phyloP scores from a whole-genome alignment of 352 stramenopile species.

The Phytophthora cactorum region DNA sequence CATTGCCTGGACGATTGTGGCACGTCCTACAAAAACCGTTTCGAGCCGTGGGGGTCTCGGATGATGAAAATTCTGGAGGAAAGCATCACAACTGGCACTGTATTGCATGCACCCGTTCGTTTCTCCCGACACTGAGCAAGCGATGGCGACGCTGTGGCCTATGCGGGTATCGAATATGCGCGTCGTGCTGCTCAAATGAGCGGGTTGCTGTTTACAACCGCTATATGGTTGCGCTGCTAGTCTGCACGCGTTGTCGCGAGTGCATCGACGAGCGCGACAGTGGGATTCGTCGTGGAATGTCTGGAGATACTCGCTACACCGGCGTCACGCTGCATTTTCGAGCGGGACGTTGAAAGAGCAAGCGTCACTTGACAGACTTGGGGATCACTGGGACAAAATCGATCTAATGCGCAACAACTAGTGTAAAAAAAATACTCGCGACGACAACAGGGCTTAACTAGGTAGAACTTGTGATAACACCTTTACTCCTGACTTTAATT shows the following conservation, averaged over 20 bases:
- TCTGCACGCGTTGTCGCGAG: constrained; percentile 37
- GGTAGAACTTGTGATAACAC: too few species aligned
- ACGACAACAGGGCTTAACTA: too few species aligned
- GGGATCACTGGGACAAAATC: too few species aligned
- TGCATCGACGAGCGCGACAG: constrained; percentile 33
- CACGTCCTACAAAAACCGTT: constrained; percentile 14
- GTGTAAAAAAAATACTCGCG: too few species aligned
- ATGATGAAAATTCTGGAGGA: constrained; percentile 10
- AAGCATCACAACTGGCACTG: constrained; percentile 37
- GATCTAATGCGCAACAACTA: too few species aligned
- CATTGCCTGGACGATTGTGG: constrained; percentile 16
- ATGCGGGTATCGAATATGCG: constrained; percentile 39
- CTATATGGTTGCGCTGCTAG: constrained; percentile 31
- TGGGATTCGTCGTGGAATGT: not conserved
- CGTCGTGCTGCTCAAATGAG: constrained; percentile 32
- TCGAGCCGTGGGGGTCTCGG: constrained; percentile 5
- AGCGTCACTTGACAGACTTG: too few species aligned
- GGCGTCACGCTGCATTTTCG: not conserved
- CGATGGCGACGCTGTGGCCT: constrained; percentile 34
- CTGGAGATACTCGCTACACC: not conserved
- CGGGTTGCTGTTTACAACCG: constrained; percentile 43
- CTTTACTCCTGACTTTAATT: too few species aligned
- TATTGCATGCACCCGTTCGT: constrained; percentile 33
- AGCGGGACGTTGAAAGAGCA: not conserved
- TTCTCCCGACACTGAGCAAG: constrained; percentile 22